Evolutionary conservation across 495 filamentous ascomycete species (phyloP), one percentile per base, ranked within the genome.

Genomic region (Penicillium nucicola): DNA sequence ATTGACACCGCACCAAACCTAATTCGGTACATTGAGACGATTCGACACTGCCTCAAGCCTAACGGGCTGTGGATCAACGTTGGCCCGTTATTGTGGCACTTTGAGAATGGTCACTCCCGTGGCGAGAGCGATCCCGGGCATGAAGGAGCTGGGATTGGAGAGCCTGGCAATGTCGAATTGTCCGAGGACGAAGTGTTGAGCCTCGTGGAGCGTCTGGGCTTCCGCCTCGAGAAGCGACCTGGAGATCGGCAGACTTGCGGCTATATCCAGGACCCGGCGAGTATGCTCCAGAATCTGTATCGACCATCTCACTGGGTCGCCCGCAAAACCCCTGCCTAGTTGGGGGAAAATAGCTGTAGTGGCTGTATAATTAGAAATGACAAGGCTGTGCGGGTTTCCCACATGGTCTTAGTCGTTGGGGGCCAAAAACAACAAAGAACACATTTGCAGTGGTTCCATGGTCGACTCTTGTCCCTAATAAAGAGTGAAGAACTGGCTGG

Each of bases 1-100:
- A 86, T 98, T 25, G 95, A 98, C 65, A 98, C 93, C 4, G 93
- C 93, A 20, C 90, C 92, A 14, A 96, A 97, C 63, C 60, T 97
- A 20, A 85, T 97, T 45, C 79, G 84, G 9, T 97, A 97, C 58
- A 81, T 97, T 14, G 84, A 95, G 67, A 83, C 87, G 13, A 85
- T 97, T 45, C 71, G 73, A 22, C 79, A 88, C 59, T 92, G 90
- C 57, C 72, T 98, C 31, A 86, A 84, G 56, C 74, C 83, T 0
- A 85, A 85, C 17, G 93, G 93, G 3, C 47, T 95, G 7, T 90
- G 93, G 78, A 84, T 91, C 54, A 98, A 97, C 67, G 68, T 93
- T 17, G 93, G 93, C 0, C 93, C 93, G 9, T 69, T 98, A 37
- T 74, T 96, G 15, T 98, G 90, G 90, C 91, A 97, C 60, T 93